Percentiles rank a stretch among this genome's conserved stretches.
phyloP scores from a whole-genome alignment of 139 green algal species.

The Chlorokybus atmophyticus region DNA sequence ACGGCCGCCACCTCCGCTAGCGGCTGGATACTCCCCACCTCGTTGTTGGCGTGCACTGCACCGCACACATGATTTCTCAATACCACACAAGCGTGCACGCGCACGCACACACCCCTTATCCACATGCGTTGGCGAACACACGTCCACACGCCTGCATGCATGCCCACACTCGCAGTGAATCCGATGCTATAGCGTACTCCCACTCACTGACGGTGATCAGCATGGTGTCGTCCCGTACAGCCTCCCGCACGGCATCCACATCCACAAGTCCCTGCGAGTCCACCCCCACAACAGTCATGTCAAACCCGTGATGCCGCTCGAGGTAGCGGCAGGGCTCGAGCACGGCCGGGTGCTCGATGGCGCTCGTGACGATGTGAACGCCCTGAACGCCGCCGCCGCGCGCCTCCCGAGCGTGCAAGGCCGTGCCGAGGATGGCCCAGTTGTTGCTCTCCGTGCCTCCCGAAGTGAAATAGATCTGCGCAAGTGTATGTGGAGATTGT shows the following conservation, averaged over 20 bases:
- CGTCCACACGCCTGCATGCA: no score
- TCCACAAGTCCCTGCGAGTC: slow-evolving; percentile 41
- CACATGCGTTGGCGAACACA: no score
- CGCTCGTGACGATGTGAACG: slow-evolving; percentile 47
- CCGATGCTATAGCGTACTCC: no score
- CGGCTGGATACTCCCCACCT: slow-evolving; percentile 34
- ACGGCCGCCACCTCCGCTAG: slow-evolving; percentile 10
- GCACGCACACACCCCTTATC: neutral
- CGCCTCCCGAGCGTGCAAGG: neutral
- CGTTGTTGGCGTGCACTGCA: slow-evolving; percentile 80
- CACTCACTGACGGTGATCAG: slow-evolving; percentile 44
- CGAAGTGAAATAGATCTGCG: slow-evolving; percentile 30
- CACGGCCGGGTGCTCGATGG: slow-evolving; percentile 65
- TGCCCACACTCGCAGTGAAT: no score
- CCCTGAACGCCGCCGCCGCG: neutral
- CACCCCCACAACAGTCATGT: slow-evolving; percentile 42
- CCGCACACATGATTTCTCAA: neutral
- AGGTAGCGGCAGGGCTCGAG: slow-evolving; percentile 14
- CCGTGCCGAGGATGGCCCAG: slow-evolving; percentile 23
- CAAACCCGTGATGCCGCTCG: slow-evolving; percentile 25
- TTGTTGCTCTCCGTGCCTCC: slow-evolving; percentile 33
- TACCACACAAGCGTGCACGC: neutral
- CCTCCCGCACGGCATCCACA: slow-evolving; percentile 28
- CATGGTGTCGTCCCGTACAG: slow-evolving; percentile 31
- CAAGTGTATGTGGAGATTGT: neutral